Base-by-base conservation (phyloP, 164 flowering plant genomes). In the Aristolochia contorta region DNA sequence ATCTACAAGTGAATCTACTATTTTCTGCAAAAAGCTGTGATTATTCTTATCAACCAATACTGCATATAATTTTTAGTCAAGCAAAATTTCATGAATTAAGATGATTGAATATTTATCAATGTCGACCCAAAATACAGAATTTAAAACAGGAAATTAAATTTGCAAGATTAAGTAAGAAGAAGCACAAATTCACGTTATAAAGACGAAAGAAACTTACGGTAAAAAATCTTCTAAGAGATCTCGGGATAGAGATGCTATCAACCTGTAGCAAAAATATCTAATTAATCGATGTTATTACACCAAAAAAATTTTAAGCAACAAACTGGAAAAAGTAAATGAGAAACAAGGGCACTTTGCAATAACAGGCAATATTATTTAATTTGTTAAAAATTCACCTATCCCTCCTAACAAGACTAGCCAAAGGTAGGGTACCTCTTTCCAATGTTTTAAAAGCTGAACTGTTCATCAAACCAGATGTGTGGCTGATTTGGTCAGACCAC, bases 211-310 rank as follows among this genome's bases (percentile, higher is more conserved):
- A 32, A 82, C 97, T 86, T 72, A 94, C 99, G 82, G 90, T 16
- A 80, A 19, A 66, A 88, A 94, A 55, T 94, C 99, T 58, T 78
- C 79, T 30, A 79, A 67, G 9, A 94, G 87, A 75, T 94, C 99
- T 75, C 96, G 84, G 22, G 95, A 84, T 63, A 94, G 69, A 71
- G 83, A 86, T 48, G 90, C 91, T 71, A 88, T 79, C 76, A 94
- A 78, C 81, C 98, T 93, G 81, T 55, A 51, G 49, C 49, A 21
- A 62, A 41, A 53, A 12, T 7, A 15, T 19, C 5, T 37, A 16
- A 33, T 9, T 55, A 18, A 55, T 49, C 8, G 0, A 49, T 18
- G 30, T 27, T 5, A 27, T 27, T 27, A 27, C 30, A 27, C 30
- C 30, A 2, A 5, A 27, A n/a, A 27, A 27, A 27, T 27, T 27